Evolutionary conservation across 768 basidiomycete species (phyloP).

Genomic region (Boletales sp.): DNA sequence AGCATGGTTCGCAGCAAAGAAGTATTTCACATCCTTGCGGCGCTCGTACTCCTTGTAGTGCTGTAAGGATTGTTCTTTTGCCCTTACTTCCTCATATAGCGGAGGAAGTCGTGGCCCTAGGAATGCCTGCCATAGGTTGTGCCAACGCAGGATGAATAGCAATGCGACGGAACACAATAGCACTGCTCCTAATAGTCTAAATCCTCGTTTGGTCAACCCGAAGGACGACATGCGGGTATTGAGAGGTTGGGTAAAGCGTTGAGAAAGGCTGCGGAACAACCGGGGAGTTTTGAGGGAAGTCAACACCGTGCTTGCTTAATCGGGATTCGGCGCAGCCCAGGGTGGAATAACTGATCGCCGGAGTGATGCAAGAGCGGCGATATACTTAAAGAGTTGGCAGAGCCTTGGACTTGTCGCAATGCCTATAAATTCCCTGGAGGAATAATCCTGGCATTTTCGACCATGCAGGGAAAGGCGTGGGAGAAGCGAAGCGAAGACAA

Average conservation of each 20-base stretch:
- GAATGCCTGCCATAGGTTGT: not conserved
- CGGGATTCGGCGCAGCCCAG: not conserved
- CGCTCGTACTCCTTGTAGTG: constrained; percentile 39
- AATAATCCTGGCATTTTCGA: not conserved
- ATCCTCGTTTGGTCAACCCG: constrained; percentile 24
- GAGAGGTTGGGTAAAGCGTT: not conserved
- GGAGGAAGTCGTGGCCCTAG: constrained; percentile 31
- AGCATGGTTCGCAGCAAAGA: constrained; percentile 47
- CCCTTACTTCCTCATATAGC: constrained; percentile 36
- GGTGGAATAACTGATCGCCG: not conserved
- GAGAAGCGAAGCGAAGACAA: too few species aligned
- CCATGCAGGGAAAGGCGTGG: too few species aligned
- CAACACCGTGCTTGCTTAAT: not conserved
- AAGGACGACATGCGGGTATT: constrained; percentile 16
- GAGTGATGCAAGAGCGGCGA: not conserved
- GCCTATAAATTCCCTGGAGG: not conserved
- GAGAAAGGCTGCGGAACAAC: too few species aligned
- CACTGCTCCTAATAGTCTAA: constrained; percentile 10
- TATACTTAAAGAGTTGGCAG: not conserved
- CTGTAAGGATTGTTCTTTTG: constrained; percentile 36
- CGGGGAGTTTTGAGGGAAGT: constrained; percentile 2
- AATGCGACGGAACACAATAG: constrained; percentile 10
- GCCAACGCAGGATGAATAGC: constrained; percentile 11
- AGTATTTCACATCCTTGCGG: constrained; percentile 35
- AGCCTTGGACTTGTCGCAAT: not conserved